A percentile compares a stretch with the other conserved stretches of the same genome.
phyloP scores from a whole-genome alignment of 2,329 filamentous ascomycete genomes.

The Chrysosporium queenslandicum region DNA sequence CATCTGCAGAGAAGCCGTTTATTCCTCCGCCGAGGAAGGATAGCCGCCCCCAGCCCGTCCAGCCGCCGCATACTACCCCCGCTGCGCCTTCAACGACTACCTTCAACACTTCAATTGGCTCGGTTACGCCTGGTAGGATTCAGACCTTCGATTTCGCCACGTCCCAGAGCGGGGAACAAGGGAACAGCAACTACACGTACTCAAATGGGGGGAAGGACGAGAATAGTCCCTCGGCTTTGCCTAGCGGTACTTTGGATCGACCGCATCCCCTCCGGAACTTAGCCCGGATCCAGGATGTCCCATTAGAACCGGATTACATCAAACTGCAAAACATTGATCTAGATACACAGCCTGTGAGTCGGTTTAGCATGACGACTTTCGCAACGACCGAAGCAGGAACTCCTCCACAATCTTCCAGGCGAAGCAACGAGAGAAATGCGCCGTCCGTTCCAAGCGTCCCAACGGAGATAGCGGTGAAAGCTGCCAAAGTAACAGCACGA shows the following conservation, averaged over 20 bases:
- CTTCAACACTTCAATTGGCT: neutral
- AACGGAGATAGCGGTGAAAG: slow-evolving; percentile 24
- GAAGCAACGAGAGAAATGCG: slow-evolving; percentile 30
- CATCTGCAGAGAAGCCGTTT: slow-evolving; percentile 18
- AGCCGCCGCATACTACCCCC: neutral
- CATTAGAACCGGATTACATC: slow-evolving; percentile 24
- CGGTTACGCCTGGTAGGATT: neutral
- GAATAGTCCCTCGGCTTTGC: neutral
- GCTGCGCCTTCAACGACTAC: neutral
- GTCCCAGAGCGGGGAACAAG: neutral
- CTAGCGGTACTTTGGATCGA: neutral
- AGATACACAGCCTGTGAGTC: slow-evolving; percentile 47
- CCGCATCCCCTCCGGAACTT: neutral
- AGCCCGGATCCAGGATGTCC: neutral
- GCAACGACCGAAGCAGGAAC: slow-evolving; percentile 43
- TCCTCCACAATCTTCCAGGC: slow-evolving; percentile 32
- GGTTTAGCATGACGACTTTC: slow-evolving; percentile 56
- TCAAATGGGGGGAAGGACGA: neutral
- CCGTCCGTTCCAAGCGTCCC: slow-evolving; percentile 29
- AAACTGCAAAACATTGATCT: slow-evolving; percentile 30
- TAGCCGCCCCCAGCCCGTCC: neutral
- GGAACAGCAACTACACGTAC: neutral
- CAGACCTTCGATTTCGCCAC: slow-evolving; percentile 8
- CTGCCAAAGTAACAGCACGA: slow-evolving; percentile 29
- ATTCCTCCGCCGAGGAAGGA: slow-evolving; percentile 8